Evolutionary conservation across 2,329 filamentous ascomycete species (phyloP).

Genomic region (Sarocladium kiliense): DNA sequence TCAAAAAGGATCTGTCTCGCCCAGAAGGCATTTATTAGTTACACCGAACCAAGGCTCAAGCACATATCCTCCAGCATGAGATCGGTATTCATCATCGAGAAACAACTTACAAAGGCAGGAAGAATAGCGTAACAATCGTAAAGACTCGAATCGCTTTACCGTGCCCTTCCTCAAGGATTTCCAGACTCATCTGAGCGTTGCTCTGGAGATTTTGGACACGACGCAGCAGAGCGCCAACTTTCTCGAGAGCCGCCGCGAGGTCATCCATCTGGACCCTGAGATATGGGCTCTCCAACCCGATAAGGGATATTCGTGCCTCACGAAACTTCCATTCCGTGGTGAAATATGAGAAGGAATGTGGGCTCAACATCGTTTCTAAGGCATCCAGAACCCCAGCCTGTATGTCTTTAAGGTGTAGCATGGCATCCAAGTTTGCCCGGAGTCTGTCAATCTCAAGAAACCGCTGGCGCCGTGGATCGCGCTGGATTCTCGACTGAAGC

Average conservation of each 20-base stretch:
- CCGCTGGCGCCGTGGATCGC: constrained; percentile 12
- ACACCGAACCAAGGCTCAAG: too few relatives aligned
- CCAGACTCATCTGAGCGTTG: constrained; percentile 10
- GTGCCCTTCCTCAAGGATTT: constrained; percentile 19
- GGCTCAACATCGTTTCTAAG: neutral
- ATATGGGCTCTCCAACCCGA: neutral
- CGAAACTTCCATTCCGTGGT: neutral
- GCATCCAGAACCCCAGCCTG: neutral
- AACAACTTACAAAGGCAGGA: constrained; percentile 10
- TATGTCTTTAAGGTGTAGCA: constrained; percentile 8
- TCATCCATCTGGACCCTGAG: neutral
- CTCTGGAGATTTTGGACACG: too few relatives aligned
- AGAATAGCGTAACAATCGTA: constrained; percentile 20
- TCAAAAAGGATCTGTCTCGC: constrained; percentile 26
- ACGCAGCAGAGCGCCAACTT: too few relatives aligned
- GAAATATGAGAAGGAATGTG: neutral
- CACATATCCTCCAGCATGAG: too few relatives aligned
- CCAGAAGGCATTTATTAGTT: too few relatives aligned
- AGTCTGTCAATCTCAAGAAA: constrained; percentile 16
- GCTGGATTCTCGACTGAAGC: neutral
- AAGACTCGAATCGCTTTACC: constrained; percentile 26
- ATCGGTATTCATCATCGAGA: too few relatives aligned
- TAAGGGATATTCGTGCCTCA: neutral
- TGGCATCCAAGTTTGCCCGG: constrained; percentile 16
- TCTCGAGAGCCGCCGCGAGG: neutral